phyloP scores from a whole-genome alignment of 305 asterid genomes.

The Fraxinus xanthoxyloides region DNA sequence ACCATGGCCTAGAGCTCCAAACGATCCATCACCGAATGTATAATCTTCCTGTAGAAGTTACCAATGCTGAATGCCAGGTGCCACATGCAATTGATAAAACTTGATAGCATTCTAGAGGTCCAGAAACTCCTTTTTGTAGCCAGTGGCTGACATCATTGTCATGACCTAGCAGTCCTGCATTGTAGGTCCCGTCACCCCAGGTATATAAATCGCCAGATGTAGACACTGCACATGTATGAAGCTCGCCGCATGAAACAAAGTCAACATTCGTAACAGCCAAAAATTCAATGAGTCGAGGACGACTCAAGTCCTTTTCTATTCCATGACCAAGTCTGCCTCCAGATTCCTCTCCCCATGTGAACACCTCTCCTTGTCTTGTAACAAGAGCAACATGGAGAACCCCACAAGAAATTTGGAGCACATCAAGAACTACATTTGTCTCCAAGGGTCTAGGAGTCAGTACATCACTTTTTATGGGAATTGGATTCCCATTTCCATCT shows the following conservation, averaged over 20 bases:
- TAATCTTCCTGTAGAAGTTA: slow-evolving; percentile 58
- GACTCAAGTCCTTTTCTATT: slow-evolving; percentile 62
- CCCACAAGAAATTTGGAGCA: slow-evolving; percentile 82
- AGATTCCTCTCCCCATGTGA: slow-evolving; percentile 92
- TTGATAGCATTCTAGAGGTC: slow-evolving; percentile 74
- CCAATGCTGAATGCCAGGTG: slow-evolving; percentile 83
- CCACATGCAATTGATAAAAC: slow-evolving; percentile 86
- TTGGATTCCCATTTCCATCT: slow-evolving; percentile 55
- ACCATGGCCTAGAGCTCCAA: slow-evolving; percentile 89
- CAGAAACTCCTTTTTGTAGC: slow-evolving; percentile 79
- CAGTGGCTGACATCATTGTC: slow-evolving; percentile 87
- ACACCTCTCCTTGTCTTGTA: slow-evolving; percentile 88
- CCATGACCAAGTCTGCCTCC: slow-evolving; percentile 97
- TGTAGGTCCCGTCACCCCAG: slow-evolving; percentile 90
- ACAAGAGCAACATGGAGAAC: slow-evolving; percentile 80
- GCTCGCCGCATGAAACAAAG: slow-evolving; percentile 79
- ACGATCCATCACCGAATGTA: slow-evolving; percentile 87
- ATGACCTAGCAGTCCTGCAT: slow-evolving; percentile 85
- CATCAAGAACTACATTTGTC: slow-evolving; percentile 79
- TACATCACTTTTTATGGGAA: slow-evolving; percentile 57
- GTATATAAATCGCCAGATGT: slow-evolving; percentile 77
- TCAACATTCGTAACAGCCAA: slow-evolving; percentile 70
- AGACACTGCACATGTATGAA: slow-evolving; percentile 78
- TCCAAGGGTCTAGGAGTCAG: slow-evolving; percentile 72
- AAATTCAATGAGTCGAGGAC: slow-evolving; percentile 65